Conservation (phyloP, 164 flowering plant species). For the Houttuynia cordata region DNA sequence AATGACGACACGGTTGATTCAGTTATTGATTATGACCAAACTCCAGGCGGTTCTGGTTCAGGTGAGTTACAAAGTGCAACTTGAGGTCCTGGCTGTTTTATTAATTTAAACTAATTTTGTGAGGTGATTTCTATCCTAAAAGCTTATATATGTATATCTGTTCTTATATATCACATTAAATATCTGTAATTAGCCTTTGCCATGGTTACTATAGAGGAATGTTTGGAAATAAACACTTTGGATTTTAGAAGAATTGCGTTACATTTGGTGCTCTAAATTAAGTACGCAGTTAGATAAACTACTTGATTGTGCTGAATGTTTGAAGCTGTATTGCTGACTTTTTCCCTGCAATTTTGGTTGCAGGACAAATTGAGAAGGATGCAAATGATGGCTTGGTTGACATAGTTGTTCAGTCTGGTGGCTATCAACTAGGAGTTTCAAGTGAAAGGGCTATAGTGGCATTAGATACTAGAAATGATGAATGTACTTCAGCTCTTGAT, state of each 20-base stretch:
- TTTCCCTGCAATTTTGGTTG: background rate
- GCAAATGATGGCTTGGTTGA: slow-evolving; percentile 30
- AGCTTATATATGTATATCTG: too few relatives aligned
- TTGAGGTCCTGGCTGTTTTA: too few relatives aligned
- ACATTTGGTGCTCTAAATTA: too few relatives aligned
- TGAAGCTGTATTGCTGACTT: background rate
- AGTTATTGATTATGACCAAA: slow-evolving; percentile 17
- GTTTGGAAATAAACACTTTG: too few relatives aligned
- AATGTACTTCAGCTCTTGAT: slow-evolving; percentile 53
- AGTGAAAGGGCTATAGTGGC: slow-evolving; percentile 17
- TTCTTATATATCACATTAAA: too few relatives aligned
- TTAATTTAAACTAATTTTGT: too few relatives aligned
- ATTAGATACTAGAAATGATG: slow-evolving; percentile 20
- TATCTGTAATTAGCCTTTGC: too few relatives aligned
- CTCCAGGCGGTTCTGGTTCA: slow-evolving; percentile 17
- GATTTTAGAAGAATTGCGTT: too few relatives aligned
- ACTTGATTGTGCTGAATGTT: too few relatives aligned
- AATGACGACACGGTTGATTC: slow-evolving; percentile 43
- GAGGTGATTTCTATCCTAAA: too few relatives aligned
- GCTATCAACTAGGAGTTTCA: slow-evolving; percentile 18
- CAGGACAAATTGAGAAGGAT: slow-evolving; percentile 31
- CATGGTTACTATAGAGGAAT: too few relatives aligned
- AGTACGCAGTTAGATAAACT: background rate
- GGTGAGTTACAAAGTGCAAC: background rate
- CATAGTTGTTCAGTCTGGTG: slow-evolving; percentile 35